Conservation (phyloP, 768 basidiomycete species). For the Guyanaporus albipodus region DNA sequence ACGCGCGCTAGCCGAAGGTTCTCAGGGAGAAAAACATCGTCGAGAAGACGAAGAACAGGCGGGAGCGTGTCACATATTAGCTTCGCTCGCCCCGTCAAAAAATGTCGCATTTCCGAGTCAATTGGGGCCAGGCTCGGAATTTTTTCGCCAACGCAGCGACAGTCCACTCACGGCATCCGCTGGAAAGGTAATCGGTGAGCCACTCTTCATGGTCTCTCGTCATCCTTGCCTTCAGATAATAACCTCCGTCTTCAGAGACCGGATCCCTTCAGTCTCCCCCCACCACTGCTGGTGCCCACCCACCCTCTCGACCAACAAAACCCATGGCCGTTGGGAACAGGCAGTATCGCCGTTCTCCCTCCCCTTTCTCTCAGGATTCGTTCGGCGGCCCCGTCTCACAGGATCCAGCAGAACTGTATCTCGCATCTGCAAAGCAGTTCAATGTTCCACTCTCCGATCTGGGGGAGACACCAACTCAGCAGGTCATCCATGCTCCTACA, state of each 20-base stretch:
- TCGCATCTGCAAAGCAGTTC: conserved; percentile 48
- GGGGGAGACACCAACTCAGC: conserved; percentile 32
- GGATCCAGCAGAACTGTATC: conserved; percentile 43
- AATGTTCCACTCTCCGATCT: conserved; percentile 57
- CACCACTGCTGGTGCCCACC: conserved; percentile 10
- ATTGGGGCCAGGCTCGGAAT: conserved; percentile 23
- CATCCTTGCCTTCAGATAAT: conserved; percentile 19
- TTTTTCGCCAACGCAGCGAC: conserved; percentile 20
- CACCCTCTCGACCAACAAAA: conserved; percentile 15
- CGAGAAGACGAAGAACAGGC: conserved; percentile 17
- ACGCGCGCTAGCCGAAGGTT: conserved; percentile 36
- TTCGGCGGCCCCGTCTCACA: conserved; percentile 52
- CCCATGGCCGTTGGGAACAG: conserved; percentile 23
- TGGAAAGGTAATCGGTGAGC: conserved; percentile 32
- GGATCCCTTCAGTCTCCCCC: conserved; percentile 34
- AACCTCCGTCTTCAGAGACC: conserved; percentile 27
- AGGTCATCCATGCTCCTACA: conserved; percentile 26
- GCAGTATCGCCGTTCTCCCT: conserved; percentile 33
- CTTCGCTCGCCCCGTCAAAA: conserved; percentile 26
- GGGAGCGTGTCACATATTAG: conserved; percentile 5
- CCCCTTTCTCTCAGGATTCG: conserved; percentile 54
- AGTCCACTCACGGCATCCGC: conserved; percentile 27
- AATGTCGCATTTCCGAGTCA: conserved; percentile 23
- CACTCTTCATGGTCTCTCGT: conserved; percentile 19
- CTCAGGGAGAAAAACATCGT: conserved; percentile 49